Conservation (phyloP, 164 flowering plant species). For the Brasenia schreberi region DNA sequence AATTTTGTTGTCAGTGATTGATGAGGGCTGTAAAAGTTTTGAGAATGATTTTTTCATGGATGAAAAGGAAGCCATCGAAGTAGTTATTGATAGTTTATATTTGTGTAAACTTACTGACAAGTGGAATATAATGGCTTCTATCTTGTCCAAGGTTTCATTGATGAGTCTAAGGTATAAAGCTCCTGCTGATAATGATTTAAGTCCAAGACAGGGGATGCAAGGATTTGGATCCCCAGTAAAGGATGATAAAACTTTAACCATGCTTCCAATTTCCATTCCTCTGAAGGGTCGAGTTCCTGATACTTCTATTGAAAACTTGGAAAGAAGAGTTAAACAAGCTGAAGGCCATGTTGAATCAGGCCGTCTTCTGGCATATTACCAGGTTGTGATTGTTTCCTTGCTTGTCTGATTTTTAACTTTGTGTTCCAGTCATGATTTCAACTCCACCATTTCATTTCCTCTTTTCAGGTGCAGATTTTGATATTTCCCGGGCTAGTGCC, state of each 20-base stretch:
- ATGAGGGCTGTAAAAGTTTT: constrained; percentile 58
- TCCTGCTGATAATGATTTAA: background rate
- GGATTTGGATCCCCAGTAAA: constrained; percentile 1
- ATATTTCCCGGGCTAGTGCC: too few relatives aligned
- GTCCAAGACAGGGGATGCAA: background rate
- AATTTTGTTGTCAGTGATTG: constrained; percentile 55
- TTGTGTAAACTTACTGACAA: constrained; percentile 44
- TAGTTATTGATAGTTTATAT: constrained; percentile 73
- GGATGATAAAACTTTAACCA: background rate
- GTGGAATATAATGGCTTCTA: constrained; percentile 76
- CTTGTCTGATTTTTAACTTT: background rate
- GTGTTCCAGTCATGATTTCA: background rate
- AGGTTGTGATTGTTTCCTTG: constrained; percentile 28
- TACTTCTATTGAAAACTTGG: constrained; percentile 22
- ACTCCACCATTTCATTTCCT: too few relatives aligned
- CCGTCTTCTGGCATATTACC: constrained; percentile 77
- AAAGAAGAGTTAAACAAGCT: constrained; percentile 50
- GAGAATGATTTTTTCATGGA: constrained; percentile 37
- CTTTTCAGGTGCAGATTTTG: too few relatives aligned
- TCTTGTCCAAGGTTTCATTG: constrained; percentile 63
- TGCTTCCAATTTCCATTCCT: background rate
- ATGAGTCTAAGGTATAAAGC: constrained; percentile 35
- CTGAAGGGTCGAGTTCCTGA: constrained; percentile 28
- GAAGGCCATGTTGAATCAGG: constrained; percentile 94
- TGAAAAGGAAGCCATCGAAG: constrained; percentile 59